phyloP scores from a whole-genome alignment of 139 green algal species.

The Gonium pectorale region DNA sequence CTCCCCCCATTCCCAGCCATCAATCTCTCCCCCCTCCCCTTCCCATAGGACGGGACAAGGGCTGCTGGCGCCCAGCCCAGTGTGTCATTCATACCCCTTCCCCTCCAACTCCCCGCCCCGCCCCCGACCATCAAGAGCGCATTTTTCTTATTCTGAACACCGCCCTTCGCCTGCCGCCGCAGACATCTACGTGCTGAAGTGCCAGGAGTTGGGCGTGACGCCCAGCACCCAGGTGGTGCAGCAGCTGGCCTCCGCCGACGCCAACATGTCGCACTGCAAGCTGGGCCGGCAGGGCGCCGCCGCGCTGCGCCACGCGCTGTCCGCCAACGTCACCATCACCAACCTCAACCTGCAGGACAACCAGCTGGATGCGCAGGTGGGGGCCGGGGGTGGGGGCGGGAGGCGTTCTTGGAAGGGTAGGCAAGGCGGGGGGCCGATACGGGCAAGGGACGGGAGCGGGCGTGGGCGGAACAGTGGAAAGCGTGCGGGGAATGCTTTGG shows the following conservation, averaged over 20 bases:
- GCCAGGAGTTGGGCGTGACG: constrained; percentile 63
- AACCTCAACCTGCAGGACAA: constrained; percentile 69
- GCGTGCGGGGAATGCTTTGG: no score
- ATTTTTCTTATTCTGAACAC: not conserved
- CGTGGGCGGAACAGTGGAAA: no score
- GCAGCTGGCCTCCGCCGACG: constrained; percentile 47
- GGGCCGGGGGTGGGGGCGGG: not conserved
- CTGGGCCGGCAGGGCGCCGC: constrained; percentile 61
- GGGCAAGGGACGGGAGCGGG: no score
- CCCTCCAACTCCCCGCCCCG: not conserved
- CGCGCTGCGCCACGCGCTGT: constrained; percentile 65
- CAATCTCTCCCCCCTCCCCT: not conserved
- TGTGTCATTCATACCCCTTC: not conserved
- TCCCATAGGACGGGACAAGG: no score
- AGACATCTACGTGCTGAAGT: constrained; percentile 55
- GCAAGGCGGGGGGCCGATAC: no score
- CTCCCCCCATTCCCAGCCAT: no score
- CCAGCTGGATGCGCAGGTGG: constrained; percentile 61
- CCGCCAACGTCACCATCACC: constrained; percentile 65
- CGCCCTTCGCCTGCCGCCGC: not conserved
- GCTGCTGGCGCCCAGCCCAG: no score
- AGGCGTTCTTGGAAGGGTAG: no score
- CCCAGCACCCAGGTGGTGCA: constrained; percentile 62
- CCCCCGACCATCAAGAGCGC: no score
- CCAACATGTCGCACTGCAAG: constrained; percentile 69